Evolutionary conservation across 352 stramenopile species (phyloP).

Genomic region (Phytophthora crassamura): DNA sequence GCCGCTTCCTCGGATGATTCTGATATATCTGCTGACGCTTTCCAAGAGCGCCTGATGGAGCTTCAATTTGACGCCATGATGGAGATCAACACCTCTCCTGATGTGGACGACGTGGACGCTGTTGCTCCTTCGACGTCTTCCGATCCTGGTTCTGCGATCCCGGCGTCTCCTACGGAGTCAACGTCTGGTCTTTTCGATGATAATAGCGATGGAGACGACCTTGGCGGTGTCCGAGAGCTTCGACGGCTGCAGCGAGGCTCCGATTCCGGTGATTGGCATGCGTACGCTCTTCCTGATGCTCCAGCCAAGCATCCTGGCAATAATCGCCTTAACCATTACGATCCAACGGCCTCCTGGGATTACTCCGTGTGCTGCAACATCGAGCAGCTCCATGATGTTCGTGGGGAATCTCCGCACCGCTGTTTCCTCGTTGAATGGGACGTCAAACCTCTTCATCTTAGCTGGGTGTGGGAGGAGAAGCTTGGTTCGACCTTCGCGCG

Average conservation of each 20-base stretch:
- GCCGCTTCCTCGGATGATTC: too few relatives aligned
- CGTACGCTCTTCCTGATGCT: background rate
- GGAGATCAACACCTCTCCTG: too few relatives aligned
- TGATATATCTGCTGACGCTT: too few relatives aligned
- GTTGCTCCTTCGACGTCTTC: too few relatives aligned
- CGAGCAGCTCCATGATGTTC: background rate
- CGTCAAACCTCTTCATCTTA: background rate
- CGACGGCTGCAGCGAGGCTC: background rate
- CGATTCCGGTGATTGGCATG: background rate
- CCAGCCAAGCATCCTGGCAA: background rate
- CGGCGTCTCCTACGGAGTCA: background rate
- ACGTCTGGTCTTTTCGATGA: background rate
- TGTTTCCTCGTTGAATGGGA: constrained; percentile 1
- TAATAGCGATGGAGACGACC: background rate
- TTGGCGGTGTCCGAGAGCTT: background rate
- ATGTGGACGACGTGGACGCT: too few relatives aligned
- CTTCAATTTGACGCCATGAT: too few relatives aligned
- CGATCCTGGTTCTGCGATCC: too few relatives aligned
- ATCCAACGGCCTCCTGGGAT: background rate
- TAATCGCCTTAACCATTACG: background rate
- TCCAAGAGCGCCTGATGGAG: too few relatives aligned
- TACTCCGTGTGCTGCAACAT: background rate
- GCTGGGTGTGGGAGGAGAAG: background rate
- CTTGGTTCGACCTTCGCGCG: background rate
- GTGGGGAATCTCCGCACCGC: background rate